These are phyloP conservation scores for Phyllosticta paracitricarpa DNA, from an alignment of 2,329 filamentous ascomycete genomes.

Conservation along the genomic window DNA sequence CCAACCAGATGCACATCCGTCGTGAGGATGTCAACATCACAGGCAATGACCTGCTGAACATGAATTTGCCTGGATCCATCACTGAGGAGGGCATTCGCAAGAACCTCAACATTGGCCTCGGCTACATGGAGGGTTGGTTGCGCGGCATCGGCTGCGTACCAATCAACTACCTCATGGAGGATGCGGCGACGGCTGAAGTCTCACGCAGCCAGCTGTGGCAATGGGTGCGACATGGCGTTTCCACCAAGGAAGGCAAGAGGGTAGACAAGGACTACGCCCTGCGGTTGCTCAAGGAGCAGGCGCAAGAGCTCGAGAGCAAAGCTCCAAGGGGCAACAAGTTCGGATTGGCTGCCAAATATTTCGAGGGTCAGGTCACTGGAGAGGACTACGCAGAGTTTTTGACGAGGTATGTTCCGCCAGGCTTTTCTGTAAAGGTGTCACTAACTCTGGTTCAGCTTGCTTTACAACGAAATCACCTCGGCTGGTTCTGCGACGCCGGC, in stretches of 20 bases:
- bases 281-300: constrained; percentile 75
- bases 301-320: constrained; percentile 62
- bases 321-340: constrained; percentile 85
- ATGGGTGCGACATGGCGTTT: constrained; percentile 68
- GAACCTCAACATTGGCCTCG: constrained; percentile 92
- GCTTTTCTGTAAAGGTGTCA: constrained; percentile 8
- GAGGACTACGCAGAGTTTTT: constrained; percentile 98
- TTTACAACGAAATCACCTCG: constrained; percentile 73
- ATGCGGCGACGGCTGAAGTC: constrained; percentile 93
- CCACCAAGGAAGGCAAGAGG: constrained; percentile 78
- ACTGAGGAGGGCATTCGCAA: constrained; percentile 94
- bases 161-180: constrained; percentile 98
- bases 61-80: constrained; percentile 88
- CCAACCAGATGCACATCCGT: constrained; percentile 88
- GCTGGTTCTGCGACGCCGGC: constrained; percentile 3
- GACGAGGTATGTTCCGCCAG: constrained; percentile 53
- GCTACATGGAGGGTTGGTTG: constrained; percentile 98
- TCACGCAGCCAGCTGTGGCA: constrained; percentile 94
- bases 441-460: constrained; percentile 44
- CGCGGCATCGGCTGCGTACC: constrained; percentile 91
- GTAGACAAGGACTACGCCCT: constrained; percentile 89
- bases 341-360: constrained; percentile 84
- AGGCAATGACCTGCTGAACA: constrained; percentile 88
- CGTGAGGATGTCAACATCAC: constrained; percentile 82
- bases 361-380: constrained; percentile 83